Conservation (phyloP, 2,329 filamentous ascomycete species). For the Cytospora paraplurivora region DNA sequence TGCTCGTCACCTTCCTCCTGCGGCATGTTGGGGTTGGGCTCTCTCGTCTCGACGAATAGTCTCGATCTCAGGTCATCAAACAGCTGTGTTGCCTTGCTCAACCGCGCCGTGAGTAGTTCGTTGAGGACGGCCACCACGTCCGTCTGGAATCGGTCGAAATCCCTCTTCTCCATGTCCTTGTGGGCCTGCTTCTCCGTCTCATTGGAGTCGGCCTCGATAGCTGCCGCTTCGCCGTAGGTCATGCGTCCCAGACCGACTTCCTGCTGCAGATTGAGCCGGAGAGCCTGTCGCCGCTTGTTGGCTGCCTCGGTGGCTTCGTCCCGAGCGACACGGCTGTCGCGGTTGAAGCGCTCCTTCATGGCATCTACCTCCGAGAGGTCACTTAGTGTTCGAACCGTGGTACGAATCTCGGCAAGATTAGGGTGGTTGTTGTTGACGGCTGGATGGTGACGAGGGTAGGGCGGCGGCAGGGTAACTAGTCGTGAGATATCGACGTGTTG, state of each 20-base stretch:
- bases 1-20: slow-evolving; percentile 96
- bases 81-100: slow-evolving; percentile 72
- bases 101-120: slow-evolving; percentile 74
- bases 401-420: slow-evolving; percentile 76
- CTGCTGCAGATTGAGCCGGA: slow-evolving; percentile 74
- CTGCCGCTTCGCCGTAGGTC: slow-evolving; percentile 79
- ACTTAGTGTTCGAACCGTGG: slow-evolving; percentile 70
- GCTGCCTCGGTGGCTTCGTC: slow-evolving; percentile 56
- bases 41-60: slow-evolving; percentile 71
- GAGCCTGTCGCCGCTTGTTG: slow-evolving; percentile 59
- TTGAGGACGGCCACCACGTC: slow-evolving; percentile 84
- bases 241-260: slow-evolving; percentile 79
- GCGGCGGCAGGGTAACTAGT: slow-evolving; percentile 87
- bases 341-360: slow-evolving; percentile 64
- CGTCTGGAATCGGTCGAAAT: slow-evolving; percentile 83
- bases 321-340: slow-evolving; percentile 58
- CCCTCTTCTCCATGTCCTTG: slow-evolving; percentile 73
- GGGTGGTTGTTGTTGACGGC: slow-evolving; percentile 96
- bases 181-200: slow-evolving; percentile 68
- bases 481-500: slow-evolving; percentile 82
- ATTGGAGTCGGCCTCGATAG: slow-evolving; percentile 75
- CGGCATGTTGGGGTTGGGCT: slow-evolving; percentile 74
- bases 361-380: slow-evolving; percentile 72
- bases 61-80: slow-evolving; percentile 74
- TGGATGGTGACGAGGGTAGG: slow-evolving; percentile 91